Base-by-base conservation (phyloP, 2,329 filamentous ascomycete species). In the Macroventuria anomochaeta region DNA sequence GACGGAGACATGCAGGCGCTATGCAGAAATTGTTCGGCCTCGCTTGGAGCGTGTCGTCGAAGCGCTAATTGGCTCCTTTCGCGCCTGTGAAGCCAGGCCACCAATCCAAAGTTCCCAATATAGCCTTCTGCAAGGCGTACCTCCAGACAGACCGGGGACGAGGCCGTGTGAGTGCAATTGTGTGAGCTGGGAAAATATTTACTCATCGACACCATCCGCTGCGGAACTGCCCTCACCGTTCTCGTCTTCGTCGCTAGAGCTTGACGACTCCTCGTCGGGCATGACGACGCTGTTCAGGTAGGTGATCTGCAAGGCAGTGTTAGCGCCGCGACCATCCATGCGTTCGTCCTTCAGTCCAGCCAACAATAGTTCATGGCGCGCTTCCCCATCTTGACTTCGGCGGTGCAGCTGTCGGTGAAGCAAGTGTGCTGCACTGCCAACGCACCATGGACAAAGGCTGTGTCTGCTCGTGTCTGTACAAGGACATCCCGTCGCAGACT, bases 261-360 rank as follows among this genome's bases (percentile, higher is more conserved):
- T 68, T 37, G 68, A 71, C 21, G 63, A 57, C 32, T 70, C 67
- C 26, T 75, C 73, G 63, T 81, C 79, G 26, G 79, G 79, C 77
- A 80, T 80, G 33, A 80, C 77, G 23, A 81, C 75, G 46, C 74
- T 76, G 68, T 81, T 81, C 34, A 81, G 69, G 62, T 80, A 80
- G 8, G 76, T 79, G 62, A 81, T 77, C 79, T 81, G 71, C 63
- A 57, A 40, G 46, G 31, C 26, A 32, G 33, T 38, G 60, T 72
- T 69, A 72, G 66, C 59, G 40, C 41, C 39, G 44, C 53, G 44
- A 32, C 51, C 52, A 53, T 51, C 50, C 55, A 58, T 56, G 42
- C 46, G 33, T 53, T 44, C 39, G 51, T 49, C 53, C 38, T 49
- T 39, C 39, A 34, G 33, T 39, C 40, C 47, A 43, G 49, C 56